Conservation (phyloP, 2,329 filamentous ascomycete genomes). For the Aspergillus sp. region DNA sequence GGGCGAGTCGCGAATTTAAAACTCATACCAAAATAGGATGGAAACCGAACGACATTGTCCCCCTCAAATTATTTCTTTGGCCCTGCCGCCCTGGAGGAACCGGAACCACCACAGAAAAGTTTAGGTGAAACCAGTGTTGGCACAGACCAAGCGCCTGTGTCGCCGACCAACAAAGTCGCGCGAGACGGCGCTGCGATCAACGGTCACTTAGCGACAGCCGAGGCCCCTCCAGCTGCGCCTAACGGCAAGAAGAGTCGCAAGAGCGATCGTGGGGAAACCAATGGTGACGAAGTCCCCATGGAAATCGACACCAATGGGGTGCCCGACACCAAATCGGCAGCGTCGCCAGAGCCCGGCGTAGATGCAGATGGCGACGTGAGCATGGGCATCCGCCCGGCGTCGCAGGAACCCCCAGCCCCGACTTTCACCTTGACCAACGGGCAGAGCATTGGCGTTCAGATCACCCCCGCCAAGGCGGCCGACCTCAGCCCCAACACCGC, state of each 20-base stretch:
- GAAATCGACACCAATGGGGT: conserved; percentile 41
- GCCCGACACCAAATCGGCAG: conserved; percentile 16
- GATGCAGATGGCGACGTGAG: conserved; percentile 46
- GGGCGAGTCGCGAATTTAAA: too few relatives aligned
- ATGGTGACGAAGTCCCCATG: conserved; percentile 36
- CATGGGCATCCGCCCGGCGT: conserved; percentile 32
- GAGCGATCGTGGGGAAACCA: conserved; percentile 27
- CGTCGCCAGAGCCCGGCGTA: conserved; percentile 17
- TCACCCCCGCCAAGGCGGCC: conserved; percentile 46
- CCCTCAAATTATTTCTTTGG: conserved; percentile 48
- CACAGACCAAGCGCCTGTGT: conserved; percentile 29
- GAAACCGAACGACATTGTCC: conserved; percentile 32
- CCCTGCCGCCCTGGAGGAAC: conserved; percentile 39
- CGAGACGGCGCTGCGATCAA: conserved; percentile 35
- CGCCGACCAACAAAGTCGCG: conserved; percentile 31
- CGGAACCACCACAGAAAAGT: conserved; percentile 23
- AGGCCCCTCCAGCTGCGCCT: conserved; percentile 22
- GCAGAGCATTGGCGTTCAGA: conserved; percentile 47
- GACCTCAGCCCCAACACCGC: conserved; percentile 46
- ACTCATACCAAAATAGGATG: conserved; percentile 28
- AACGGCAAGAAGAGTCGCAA: conserved; percentile 35
- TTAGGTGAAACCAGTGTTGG: conserved; percentile 28
- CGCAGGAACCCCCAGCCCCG: conserved; percentile 25
- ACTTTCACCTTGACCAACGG: conserved; percentile 43
- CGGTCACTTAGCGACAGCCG: conserved; percentile 31